Base-by-base conservation (phyloP, 23 red algal genomes). In the Gracilaria caudata region DNA sequence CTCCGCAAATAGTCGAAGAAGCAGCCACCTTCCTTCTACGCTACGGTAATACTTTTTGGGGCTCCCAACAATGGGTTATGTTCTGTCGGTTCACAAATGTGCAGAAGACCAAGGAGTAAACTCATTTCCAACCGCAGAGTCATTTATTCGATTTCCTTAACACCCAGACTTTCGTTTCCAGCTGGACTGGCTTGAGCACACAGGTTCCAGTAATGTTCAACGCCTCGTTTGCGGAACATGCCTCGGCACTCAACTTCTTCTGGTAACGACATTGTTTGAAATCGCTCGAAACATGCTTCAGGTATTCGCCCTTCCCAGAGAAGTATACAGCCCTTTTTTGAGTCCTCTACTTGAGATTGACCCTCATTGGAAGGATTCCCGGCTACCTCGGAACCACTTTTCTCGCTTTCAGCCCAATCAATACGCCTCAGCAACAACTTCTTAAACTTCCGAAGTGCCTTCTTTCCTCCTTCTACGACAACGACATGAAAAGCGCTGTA, bases 31-130 rank as follows among this genome's bases (percentile, higher is more conserved):
- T 95, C 64, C 29, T 88, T 46, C 79, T 99, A 76, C 79, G 97
- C 39, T 94, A 90, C 61, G 97, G 93, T 25, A 99, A 99, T 54
- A 99, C 97, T 6, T 95, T 99, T 40, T 95, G 92, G 92, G 97
- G 97, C 35, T 93, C 88, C 29, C 97, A 95, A 43, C 92, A 99
- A 63, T 99, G 97, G 97, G 93, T 94, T 51, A 93, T 95, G 78
- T 99, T 91, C 39, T 91, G 83, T 41, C 94, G 78, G 23, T 94
- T 94, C 60, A 99, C 97, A 57, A 94, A 94, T 53, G 97, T 90
- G 34, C 97, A 99, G 81, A 91, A 91, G 71, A 40, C 68, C 41
- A 78, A 89, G 74, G 51, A 80, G 24, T 75, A 75, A 49, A 75
- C 38, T 39, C 43, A 75, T 32, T 8, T 6, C 14, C 14, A 57